These are phyloP conservation scores for Pleurotus djamor DNA, from an alignment of 768 basidiomycete species.

Conservation along the genomic window DNA sequence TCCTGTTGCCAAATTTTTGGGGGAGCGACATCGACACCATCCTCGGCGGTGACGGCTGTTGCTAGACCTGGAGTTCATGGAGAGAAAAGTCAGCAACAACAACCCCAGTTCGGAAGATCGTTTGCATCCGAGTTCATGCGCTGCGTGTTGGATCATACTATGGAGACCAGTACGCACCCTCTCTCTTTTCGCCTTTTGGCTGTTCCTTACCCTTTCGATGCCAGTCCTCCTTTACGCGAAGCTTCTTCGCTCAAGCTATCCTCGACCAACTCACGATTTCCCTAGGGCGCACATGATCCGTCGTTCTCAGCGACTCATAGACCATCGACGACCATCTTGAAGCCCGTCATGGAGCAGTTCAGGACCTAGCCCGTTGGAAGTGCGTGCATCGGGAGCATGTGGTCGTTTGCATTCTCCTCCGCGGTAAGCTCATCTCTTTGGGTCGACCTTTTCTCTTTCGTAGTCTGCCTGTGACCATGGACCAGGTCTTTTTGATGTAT, in stretches of 20 bases:
- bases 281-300: constrained; percentile 56
- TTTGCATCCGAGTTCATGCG: constrained; percentile 47
- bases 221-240: constrained; percentile 59
- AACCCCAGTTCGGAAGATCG: constrained; percentile 16
- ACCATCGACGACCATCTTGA: constrained; percentile 54
- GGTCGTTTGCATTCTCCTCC: constrained; percentile 60
- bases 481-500: too few species aligned
- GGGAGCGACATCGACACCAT: too few species aligned
- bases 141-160: constrained; percentile 46
- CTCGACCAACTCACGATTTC: constrained; percentile 67
- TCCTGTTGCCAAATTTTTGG: constrained; percentile 50
- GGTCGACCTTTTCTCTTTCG: neutral
- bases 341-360: constrained; percentile 46
- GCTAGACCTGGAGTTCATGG: too few species aligned
- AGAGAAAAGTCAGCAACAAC: neutral
- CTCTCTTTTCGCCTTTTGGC: neutral
- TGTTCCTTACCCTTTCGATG: neutral
- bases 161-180: constrained; percentile 37
- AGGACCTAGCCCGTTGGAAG: constrained; percentile 41
- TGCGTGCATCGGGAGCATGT: constrained; percentile 58
- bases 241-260: constrained; percentile 72
- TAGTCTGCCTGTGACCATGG: constrained; percentile 9
- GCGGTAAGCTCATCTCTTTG: constrained; percentile 29
- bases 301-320: constrained; percentile 66
- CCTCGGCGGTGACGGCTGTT: too few species aligned